These are phyloP conservation scores for Quercus aquifolioides DNA, from an alignment of 306 rosid species.

Conservation along the genomic window DNA sequence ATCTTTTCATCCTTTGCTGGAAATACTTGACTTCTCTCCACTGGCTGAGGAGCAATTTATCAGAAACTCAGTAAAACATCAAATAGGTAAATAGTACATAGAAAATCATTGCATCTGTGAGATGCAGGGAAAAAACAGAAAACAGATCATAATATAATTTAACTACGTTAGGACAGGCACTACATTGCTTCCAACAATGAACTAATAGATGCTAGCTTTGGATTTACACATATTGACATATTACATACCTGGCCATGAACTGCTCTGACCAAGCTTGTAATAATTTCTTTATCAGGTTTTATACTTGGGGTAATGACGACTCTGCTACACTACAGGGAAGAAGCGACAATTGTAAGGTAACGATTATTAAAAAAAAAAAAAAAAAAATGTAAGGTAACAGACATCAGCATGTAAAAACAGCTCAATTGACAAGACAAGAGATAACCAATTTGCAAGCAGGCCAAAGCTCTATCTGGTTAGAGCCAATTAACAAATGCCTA, in stretches of 20 bases:
- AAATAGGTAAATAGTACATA: background rate
- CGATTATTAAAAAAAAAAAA: no score
- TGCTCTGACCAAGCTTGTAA: slow-evolving; percentile 35
- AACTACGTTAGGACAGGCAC: background rate
- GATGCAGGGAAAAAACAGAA: background rate
- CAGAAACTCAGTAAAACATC: background rate
- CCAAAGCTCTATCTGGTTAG: slow-evolving; percentile 4
- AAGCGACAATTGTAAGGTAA: slow-evolving; percentile 18
- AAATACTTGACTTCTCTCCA: slow-evolving; percentile 33
- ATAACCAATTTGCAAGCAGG: background rate
- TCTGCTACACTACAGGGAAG: slow-evolving; percentile 30
- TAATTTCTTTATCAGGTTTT: slow-evolving; percentile 45
- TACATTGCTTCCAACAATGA: slow-evolving; percentile 10
- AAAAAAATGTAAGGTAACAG: slow-evolving; percentile 12
- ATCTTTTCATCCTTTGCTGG: slow-evolving; percentile 20
- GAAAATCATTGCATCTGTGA: background rate
- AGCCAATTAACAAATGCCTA: slow-evolving; percentile 20
- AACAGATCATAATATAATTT: background rate
- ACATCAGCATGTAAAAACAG: background rate
- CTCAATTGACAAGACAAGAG: background rate
- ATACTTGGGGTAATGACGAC: slow-evolving; percentile 43
- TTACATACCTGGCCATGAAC: slow-evolving; percentile 48
- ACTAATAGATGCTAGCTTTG: slow-evolving; percentile 3
- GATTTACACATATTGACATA: slow-evolving; percentile 13
- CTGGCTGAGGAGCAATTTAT: slow-evolving; percentile 35